A percentile compares a stretch with the other conserved stretches of the same genome.
These are phyloP conservation scores for Schizophyllum commune DNA, from an alignment of 1,284 basidiomycete species.

Conservation along the genomic window DNA sequence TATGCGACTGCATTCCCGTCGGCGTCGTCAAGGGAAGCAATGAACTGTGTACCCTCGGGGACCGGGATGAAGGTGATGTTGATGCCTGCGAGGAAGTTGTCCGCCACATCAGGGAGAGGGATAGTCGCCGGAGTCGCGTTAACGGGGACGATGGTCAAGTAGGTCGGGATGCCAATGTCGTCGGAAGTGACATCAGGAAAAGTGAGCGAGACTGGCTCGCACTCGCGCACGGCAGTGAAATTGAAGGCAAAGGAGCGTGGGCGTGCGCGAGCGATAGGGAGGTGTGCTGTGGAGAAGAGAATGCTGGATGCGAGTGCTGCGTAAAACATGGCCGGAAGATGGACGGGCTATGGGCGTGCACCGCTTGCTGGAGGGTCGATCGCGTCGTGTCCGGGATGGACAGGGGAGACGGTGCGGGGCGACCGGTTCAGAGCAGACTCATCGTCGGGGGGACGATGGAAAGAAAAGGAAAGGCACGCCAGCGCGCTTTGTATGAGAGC, in stretches of 20 bases:
- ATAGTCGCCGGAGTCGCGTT: constrained; percentile 41
- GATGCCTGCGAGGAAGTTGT: constrained; percentile 30
- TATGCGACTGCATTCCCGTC: constrained; percentile 39
- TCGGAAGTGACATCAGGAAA: constrained; percentile 30
- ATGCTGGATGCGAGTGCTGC: too few relatives aligned
- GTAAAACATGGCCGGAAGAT: background rate
- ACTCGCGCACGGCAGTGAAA: constrained; percentile 46
- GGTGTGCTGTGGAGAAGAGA: constrained; percentile 12
- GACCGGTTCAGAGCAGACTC: background rate
- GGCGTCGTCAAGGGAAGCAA: constrained; percentile 47
- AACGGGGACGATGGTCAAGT: constrained; percentile 47
- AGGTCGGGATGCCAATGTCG: constrained; percentile 29
- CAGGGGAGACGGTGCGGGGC: background rate
- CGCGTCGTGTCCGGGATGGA: constrained; percentile 81
- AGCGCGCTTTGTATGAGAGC: background rate
- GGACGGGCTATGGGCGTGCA: constrained; percentile 23
- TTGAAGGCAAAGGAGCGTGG: constrained; percentile 37
- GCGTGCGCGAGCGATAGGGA: constrained; percentile 28
- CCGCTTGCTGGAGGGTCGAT: constrained; percentile 95
- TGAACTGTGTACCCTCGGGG: constrained; percentile 37
- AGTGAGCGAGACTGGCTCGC: constrained; percentile 40
- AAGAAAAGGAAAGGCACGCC: background rate
- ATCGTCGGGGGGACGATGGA: background rate
- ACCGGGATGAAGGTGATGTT: constrained; percentile 46
- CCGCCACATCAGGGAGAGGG: constrained; percentile 33